These are phyloP conservation scores for Neofusicoccum sp. DNA, from an alignment of 2,329 filamentous ascomycete genomes.

Conservation along the genomic window DNA sequence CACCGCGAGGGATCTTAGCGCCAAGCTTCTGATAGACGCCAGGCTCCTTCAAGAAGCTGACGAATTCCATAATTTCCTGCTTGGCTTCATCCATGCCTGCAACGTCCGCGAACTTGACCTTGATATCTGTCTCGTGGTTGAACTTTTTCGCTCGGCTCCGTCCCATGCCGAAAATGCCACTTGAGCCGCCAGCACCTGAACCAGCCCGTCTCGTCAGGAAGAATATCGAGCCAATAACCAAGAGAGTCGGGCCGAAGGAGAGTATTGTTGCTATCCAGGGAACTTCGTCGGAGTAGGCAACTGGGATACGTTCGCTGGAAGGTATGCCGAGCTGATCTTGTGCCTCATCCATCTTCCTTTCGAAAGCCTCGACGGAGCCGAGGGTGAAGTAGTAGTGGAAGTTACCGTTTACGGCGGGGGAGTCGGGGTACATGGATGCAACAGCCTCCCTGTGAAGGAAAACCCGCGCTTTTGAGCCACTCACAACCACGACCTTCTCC, in stretches of 20 bases:
- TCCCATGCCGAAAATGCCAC: slow-evolving; percentile 92
- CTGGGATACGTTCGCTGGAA: slow-evolving; percentile 83
- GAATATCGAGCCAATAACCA: slow-evolving; percentile 81
- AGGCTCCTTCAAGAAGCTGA: slow-evolving; percentile 93
- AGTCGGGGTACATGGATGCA: slow-evolving; percentile 73
- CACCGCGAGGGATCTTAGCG: slow-evolving; percentile 95
- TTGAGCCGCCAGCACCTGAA: slow-evolving; percentile 60
- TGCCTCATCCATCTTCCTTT: slow-evolving; percentile 82
- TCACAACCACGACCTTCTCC: slow-evolving; percentile 83
- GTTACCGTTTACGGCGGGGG: slow-evolving; percentile 65
- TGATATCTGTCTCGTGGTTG: slow-evolving; percentile 94
- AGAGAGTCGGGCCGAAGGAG: slow-evolving; percentile 81
- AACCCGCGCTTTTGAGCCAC: slow-evolving; percentile 76
- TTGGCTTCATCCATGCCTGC: slow-evolving; percentile 99
- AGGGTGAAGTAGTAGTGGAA: slow-evolving; percentile 95
- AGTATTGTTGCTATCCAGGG: slow-evolving; percentile 72
- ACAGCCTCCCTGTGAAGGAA: slow-evolving; percentile 77
- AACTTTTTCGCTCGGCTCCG: slow-evolving; percentile 96
- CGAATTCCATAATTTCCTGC: slow-evolving; percentile 98
- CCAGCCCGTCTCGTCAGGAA: slow-evolving; percentile 78
- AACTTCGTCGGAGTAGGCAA: slow-evolving; percentile 81
- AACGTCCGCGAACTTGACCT: slow-evolving; percentile 95
- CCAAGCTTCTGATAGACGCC: slow-evolving; percentile 90
- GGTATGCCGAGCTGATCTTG: slow-evolving; percentile 88
- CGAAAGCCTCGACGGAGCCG: slow-evolving; percentile 90